A percentile compares a stretch with the other conserved stretches of the same genome.
phyloP scores from a whole-genome alignment of 139 green algal species.

The Raphidocelis subcapitata region DNA sequence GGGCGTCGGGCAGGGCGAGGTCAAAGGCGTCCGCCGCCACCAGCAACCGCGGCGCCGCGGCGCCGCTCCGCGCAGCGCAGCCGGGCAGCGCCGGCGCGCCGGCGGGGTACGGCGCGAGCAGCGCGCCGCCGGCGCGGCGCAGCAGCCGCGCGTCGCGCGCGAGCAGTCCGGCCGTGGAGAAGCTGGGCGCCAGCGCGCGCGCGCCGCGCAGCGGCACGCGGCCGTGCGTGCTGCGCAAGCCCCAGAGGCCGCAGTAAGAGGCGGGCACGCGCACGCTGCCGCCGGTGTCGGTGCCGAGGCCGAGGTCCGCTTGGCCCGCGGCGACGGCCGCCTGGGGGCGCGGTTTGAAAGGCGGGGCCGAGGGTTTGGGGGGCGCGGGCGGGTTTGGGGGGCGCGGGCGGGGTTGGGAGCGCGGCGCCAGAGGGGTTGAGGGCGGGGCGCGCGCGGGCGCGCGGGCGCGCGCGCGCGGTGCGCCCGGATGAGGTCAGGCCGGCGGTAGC shows the following conservation, averaged over 20 bases:
- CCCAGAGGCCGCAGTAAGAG: constrained; percentile 83
- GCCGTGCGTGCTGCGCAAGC: constrained; percentile 84
- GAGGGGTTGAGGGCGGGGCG: neutral
- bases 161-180: constrained; percentile 59
- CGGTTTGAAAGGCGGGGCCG: neutral
- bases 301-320: constrained; percentile 66
- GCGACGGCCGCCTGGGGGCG: constrained; percentile 70
- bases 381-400: too few species aligned
- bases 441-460: neutral
- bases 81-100: too few species aligned
- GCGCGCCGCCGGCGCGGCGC: too few species aligned
- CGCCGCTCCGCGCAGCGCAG: too few species aligned
- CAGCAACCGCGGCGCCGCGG: too few species aligned
- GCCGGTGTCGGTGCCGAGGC: constrained; percentile 89
- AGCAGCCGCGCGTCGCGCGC: too few species aligned
- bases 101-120: too few species aligned
- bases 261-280: constrained; percentile 86
- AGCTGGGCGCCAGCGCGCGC: constrained; percentile 77
- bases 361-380: neutral
- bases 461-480: neutral
- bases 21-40: too few species aligned
- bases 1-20: too few species aligned
- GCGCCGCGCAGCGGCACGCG: constrained; percentile 56
- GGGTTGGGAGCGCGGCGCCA: neutral
- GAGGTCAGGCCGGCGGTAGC: too few species aligned